A percentile compares a stretch with the other conserved stretches of the same genome.
These are phyloP conservation scores for Globisporangium nunn DNA, from an alignment of 352 stramenopile species.

Conservation along the genomic window DNA sequence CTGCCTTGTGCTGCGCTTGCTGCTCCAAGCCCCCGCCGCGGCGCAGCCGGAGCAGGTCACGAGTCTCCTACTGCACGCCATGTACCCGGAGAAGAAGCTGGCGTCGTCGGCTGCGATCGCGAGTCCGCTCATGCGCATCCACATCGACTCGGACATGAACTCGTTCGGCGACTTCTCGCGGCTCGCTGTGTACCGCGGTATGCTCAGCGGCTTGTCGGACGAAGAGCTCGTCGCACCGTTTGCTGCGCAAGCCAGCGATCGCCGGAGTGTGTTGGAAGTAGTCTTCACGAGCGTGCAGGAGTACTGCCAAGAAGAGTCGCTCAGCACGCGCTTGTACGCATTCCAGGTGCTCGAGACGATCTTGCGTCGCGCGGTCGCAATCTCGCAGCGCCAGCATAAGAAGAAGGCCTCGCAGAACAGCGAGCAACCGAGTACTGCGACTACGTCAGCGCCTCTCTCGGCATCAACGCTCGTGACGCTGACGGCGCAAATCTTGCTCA, in stretches of 20 bases:
- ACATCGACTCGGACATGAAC: conserved; percentile 31
- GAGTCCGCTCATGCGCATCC: conserved; percentile 12
- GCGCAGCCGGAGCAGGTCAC: conserved; percentile 7
- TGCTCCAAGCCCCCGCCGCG: conserved; percentile 26
- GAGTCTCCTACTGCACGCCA: conserved; percentile 30
- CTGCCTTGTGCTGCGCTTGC: conserved; percentile 53
- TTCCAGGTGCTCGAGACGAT: conserved; percentile 81
- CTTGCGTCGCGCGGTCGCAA: conserved; percentile 46
- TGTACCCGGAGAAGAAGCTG: conserved; percentile 24
- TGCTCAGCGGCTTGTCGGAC: conserved; percentile 59
- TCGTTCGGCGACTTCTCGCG: conserved; percentile 46
- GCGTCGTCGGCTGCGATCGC: not conserved
- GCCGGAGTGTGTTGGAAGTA: conserved; percentile 31
- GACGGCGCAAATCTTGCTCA: conserved; percentile 55
- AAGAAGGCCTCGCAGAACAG: not conserved
- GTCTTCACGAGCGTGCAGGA: conserved; percentile 48
- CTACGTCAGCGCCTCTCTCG: conserved; percentile 6
- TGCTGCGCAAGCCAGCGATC: conserved; percentile 2
- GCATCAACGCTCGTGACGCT: conserved; percentile 36
- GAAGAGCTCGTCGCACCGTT: conserved; percentile 32
- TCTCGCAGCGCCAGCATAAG: conserved; percentile 33
- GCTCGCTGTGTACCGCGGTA: conserved; percentile 58
- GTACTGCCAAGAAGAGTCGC: conserved; percentile 47
- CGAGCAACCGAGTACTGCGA: not conserved
- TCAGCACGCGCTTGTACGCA: conserved; percentile 67